Conservation (phyloP, 192 early-diverging fungal genomes). For the Backusella luteola region DNA sequence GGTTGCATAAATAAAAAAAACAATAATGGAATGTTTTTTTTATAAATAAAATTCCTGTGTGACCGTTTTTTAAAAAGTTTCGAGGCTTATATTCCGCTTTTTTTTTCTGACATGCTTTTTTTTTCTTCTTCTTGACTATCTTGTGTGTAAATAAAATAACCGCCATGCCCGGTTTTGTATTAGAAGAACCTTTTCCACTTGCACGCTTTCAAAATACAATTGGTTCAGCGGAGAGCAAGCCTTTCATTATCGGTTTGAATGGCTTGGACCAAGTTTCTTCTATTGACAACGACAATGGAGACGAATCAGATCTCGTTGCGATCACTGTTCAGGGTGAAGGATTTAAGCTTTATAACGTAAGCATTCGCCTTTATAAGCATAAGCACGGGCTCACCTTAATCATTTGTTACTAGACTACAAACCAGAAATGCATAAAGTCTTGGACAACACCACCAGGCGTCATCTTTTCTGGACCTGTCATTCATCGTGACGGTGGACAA, state of each 20-base stretch:
- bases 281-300: conserved; percentile 19
- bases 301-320: conserved; percentile 33
- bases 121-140: not conserved
- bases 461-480: conserved; percentile 43
- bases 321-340: conserved; percentile 53
- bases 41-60: not conserved
- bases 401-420: conserved; percentile 35
- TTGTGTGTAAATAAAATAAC: not conserved
- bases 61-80: not conserved
- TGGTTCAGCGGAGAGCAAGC: conserved; percentile 22
- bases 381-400: not conserved
- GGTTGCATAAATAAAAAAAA: not conserved
- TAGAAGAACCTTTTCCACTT: conserved; percentile 51
- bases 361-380: not conserved
- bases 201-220: conserved; percentile 43
- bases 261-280: conserved; percentile 19
- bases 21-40: not conserved
- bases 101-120: conserved; percentile 1
- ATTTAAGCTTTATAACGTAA: conserved; percentile 52
- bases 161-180: conserved; percentile 42
- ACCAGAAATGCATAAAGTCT: conserved; percentile 51
- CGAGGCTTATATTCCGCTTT: not conserved
- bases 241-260: conserved; percentile 21
- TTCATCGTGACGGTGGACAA: conserved; percentile 20
- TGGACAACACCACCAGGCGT: conserved; percentile 51